A percentile compares a stretch with the other conserved stretches of the same genome.
Conservation (phyloP, 768 basidiomycete species). For the Leucogyrophana mollusca region DNA sequence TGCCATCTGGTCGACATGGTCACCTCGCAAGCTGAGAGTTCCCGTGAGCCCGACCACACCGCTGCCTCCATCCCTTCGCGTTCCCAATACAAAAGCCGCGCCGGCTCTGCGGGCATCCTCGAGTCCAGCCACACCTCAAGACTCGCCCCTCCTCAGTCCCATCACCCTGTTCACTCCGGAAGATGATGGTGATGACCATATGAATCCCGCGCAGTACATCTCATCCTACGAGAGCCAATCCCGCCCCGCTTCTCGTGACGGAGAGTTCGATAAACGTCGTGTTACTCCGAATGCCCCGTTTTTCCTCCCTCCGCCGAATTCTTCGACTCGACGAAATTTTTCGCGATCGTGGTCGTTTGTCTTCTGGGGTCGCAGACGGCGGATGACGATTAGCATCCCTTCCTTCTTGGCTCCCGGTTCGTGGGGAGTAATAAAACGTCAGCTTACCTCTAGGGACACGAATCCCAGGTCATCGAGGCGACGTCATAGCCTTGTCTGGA, state of each 20-base stretch:
- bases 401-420: constrained; percentile 2
- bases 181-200: constrained; percentile 48
- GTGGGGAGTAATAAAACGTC: constrained; percentile 21
- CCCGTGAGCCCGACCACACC: constrained; percentile 39
- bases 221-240: constrained; percentile 36
- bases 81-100: constrained; percentile 30
- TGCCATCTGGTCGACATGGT: constrained; percentile 39
- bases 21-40: constrained; percentile 36
- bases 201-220: constrained; percentile 52
- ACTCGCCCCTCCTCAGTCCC: constrained; percentile 38
- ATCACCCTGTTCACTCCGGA: constrained; percentile 35
- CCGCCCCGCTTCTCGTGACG: constrained; percentile 28
- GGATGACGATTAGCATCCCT: constrained; percentile 49
- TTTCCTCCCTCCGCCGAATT: constrained; percentile 39
- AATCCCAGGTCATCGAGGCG: constrained; percentile 5
- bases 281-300: constrained; percentile 15
- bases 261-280: neutral
- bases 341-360: constrained; percentile 51
- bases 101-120: constrained; percentile 42
- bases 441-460: constrained; percentile 11
- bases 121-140: constrained; percentile 34
- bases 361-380: constrained; percentile 52
- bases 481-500: constrained; percentile 32
- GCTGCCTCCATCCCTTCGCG: constrained; percentile 40
- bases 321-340: constrained; percentile 19